Percentiles rank a stretch among this genome's conserved stretches.
These are phyloP conservation scores for Cadophora luteo-olivacea DNA, from an alignment of 2,329 filamentous ascomycete genomes.

Conservation along the genomic window DNA sequence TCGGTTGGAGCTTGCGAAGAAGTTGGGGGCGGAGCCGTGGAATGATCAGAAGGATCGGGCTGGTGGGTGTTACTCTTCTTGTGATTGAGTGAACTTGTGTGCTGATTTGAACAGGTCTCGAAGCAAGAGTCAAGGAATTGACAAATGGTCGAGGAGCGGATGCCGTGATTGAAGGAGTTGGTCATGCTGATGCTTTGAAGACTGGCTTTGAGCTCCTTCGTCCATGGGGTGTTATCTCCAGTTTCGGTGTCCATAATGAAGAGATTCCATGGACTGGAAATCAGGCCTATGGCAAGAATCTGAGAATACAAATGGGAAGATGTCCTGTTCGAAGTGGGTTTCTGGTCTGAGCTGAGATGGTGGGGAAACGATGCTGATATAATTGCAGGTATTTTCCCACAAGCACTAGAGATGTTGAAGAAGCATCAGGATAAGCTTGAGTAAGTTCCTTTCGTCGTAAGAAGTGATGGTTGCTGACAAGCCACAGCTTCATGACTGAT, in stretches of 20 bases:
- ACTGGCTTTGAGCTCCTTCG: slow-evolving; percentile 75
- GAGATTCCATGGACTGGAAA: slow-evolving; percentile 61
- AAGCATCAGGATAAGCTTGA: slow-evolving; percentile 70
- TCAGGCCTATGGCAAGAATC: slow-evolving; percentile 73
- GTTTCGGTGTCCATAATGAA: slow-evolving; percentile 77
- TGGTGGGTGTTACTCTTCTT: slow-evolving; percentile 45
- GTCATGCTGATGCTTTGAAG: slow-evolving; percentile 70
- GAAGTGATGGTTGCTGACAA: slow-evolving; percentile 33
- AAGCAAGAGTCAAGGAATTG: slow-evolving; percentile 72
- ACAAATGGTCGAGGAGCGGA: slow-evolving; percentile 86
- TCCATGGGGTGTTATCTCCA: slow-evolving; percentile 76
- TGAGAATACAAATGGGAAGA: slow-evolving; percentile 75
- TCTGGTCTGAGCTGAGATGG: background rate
- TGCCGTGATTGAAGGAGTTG: slow-evolving; percentile 81
- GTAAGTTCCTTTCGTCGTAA: slow-evolving; percentile 56
- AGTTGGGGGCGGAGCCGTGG: slow-evolving; percentile 80
- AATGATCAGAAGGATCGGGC: slow-evolving; percentile 75
- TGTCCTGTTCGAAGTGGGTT: slow-evolving; percentile 74
- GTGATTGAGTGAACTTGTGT: background rate
- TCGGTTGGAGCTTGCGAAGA: slow-evolving; percentile 74
- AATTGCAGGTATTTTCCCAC: slow-evolving; percentile 68
- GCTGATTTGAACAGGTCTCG: slow-evolving; percentile 47
- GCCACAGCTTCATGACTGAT: slow-evolving; percentile 74
- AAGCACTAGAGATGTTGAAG: slow-evolving; percentile 68
- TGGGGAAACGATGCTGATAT: slow-evolving; percentile 53